Base-by-base conservation (phyloP, 805 yeast species). In the Kodamaea restingae region DNA sequence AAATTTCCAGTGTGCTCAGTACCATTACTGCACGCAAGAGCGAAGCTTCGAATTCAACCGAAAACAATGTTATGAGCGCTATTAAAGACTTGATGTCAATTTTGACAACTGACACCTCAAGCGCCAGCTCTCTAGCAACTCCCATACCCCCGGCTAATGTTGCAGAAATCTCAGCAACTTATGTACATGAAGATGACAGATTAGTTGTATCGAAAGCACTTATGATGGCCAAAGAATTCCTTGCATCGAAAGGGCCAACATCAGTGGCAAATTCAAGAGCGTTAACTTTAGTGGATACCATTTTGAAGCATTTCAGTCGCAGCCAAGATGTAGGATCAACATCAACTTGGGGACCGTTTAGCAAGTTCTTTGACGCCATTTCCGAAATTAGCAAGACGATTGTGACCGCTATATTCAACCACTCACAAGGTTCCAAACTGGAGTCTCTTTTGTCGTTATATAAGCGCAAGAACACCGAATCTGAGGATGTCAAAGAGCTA, bases 401-500 rank as follows among this genome's bases (percentile, higher is more conserved):
- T n/a, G 45, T 35, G 15, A 24, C 43, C 1, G 37, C 37, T 35
- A 48, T 40, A 3, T 39, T 42, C 2, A 43, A 30, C 14, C 41
- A 40, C 21, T 40, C 44, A 1, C 44, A 33, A 17, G 28, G 54
- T 51, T 28, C 48, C 56, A 8, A 52, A 58, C 4, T 46, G 50
- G 32, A 27, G 6, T 40, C 55, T 4, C 52, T 60, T 1, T 54
- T 65, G 15, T 44, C 63, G 43, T 47, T 14, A 36, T 10, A 18
- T 11, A 30, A 25, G 18, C 28, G 35, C 44, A 45, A 35, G 33
- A 57, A 52, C 5, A 42, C 53, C 7, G 65, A 61, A 20, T 49
- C 60, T 2, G 49, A 58, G 7, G 76, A 72, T 43, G 64, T 67
- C 34, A 73, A 73, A 44, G 87, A 81, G 50, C 72, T 77, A 44